Base-by-base conservation (phyloP, 441 rosid species). In the Adansonia gregorii region DNA sequence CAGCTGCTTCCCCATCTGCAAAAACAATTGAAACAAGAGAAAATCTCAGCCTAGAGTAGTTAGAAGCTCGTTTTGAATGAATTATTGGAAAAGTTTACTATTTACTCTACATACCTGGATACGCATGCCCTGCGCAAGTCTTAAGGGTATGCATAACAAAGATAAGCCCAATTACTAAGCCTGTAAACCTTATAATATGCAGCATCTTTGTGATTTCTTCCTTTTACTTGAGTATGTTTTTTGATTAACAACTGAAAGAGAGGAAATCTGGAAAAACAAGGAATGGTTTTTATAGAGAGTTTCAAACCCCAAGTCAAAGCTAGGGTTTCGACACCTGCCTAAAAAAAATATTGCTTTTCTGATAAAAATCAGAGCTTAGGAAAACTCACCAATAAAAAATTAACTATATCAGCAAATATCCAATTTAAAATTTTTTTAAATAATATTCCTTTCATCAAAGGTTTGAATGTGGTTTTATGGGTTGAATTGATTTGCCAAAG, bases 281-380 rank as follows among this genome's bases (percentile, higher is more conserved):
- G 41, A 17, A 76, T 17, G 76, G 75, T 59, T 72, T 84, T 78
- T 86, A 85, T 86, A 88, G 85, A 83, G 79, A 68, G 68, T 84
- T 27, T 79, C 81, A 86, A 82, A 83, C 79, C 69, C 73, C 74
- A 60, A 82, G 88, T 82, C 86, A 85, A 85, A 83, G 81, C 83
- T 84, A 83, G 86, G 87, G 88, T 80, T 86, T 74, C 77, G 49
- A 73, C 81, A 77, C 60, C 67, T 67, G 1, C 52, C 35, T 78
- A 1, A 31, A 72, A 49, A 81, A 74, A 73, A 79, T 85, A 83
- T 58, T 80, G 45, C 61, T 51, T 55, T 79, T 81, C 69, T 4
- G 60, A 27, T 55, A 67, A 60, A 43, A 27, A 65, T 72, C 85
- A 78, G 83, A 81, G 75, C 89, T 20, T 82, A 41, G 87, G 82